Conservation (phyloP, 2,329 filamentous ascomycete genomes). For the Trichophaea hybrida region DNA sequence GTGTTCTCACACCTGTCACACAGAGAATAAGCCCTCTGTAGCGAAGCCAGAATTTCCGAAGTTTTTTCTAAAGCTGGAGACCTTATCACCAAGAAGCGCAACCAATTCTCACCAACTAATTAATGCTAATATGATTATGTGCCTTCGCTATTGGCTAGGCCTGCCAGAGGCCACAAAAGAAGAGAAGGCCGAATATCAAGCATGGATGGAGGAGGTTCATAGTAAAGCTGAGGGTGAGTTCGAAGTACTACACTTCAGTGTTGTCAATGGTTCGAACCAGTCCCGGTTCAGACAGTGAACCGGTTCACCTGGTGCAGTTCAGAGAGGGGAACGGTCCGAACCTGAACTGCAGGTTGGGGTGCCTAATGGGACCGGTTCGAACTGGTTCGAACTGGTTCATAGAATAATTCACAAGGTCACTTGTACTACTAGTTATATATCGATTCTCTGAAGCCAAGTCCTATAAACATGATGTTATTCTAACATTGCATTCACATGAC, state of each 20-base stretch:
- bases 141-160: background rate
- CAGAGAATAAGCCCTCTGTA: background rate
- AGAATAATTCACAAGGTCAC: too few species aligned
- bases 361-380: too few species aligned
- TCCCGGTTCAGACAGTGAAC: too few species aligned
- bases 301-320: too few species aligned
- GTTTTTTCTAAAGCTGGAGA: constrained; percentile 4
- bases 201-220: background rate
- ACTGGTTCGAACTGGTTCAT: too few species aligned
- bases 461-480: too few species aligned
- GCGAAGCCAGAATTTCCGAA: background rate
- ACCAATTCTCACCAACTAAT: background rate
- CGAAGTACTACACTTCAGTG: background rate
- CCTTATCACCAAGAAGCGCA: constrained; percentile 1
- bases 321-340: too few species aligned
- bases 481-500: too few species aligned
- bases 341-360: too few species aligned
- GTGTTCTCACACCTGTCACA: background rate
- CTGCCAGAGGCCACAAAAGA: background rate
- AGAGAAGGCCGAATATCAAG: background rate
- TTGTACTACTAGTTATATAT: too few species aligned
- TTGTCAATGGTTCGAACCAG: too few species aligned
- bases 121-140: background rate
- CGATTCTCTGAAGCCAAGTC: too few species aligned
- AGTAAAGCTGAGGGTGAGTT: background rate